Base-by-base conservation (phyloP, 139 green algal genomes). In the Pycnococcus provasolii region DNA sequence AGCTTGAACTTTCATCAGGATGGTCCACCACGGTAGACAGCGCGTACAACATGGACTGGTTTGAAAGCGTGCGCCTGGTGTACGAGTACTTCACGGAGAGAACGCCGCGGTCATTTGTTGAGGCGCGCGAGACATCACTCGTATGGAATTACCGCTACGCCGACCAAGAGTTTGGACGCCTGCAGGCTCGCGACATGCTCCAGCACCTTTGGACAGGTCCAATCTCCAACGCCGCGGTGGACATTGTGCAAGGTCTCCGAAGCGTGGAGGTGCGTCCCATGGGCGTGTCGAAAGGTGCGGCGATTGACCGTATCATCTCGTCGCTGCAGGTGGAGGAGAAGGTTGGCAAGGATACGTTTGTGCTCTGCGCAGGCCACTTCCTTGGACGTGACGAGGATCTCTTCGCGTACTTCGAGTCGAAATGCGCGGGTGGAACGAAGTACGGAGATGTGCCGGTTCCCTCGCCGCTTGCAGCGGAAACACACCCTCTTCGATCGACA, bases 121-220 rank as follows among this genome's bases (percentile, higher is more conserved):
- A 98, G 73, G 72, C 79, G 39, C 76, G 93, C 2, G 93, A 96
- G 66, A 97, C 90, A 6, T 88, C 73, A 42, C 72, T 99, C 45
- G 91, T 99, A 47, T 99, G 93, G 93, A 97, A 96, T 81, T 97
- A 94, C 83, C 96, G 95, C 68, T 87, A 92, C 72, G 84, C 90
- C 73, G 79, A 85, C 65, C 66, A 74, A 37, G 79, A 85, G 61
- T 85, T 85, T 71, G 79, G 79, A 2, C 55, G 79, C 41, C 53
- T 79, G 74, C 81, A 87, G 73, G 85, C 82, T 9, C 64, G 81
- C 9, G 84, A 89, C 67, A 70, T 90, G 80, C 69, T 81, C 8
- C 75, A 99, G 87, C 94, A 99, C 78, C 83, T 99, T 71, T 95
- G 91, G 84, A 96, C 90, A 1, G 93, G 94, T 1, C 89, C 94